Evolutionary conservation across 495 filamentous ascomycete species (phyloP).

Genomic region (Penicillium ochrochloron): DNA sequence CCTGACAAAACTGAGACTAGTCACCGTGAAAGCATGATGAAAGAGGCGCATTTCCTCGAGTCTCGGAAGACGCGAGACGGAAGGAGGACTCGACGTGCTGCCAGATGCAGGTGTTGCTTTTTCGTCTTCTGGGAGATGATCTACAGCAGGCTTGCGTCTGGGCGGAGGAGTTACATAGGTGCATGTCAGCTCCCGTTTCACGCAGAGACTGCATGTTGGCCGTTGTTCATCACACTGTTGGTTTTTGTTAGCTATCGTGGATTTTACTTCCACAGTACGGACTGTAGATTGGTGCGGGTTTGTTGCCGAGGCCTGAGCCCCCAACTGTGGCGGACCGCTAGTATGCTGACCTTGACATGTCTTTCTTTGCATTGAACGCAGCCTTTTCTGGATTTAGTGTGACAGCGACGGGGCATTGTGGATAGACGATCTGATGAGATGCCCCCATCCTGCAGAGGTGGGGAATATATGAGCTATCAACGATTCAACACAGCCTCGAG

Average conservation of each 20-base stretch:
- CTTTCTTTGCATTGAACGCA: constrained; percentile 24
- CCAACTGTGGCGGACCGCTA: not conserved
- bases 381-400: constrained; percentile 22
- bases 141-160: constrained; percentile 9
- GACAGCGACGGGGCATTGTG: constrained; percentile 25
- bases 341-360: constrained; percentile 21
- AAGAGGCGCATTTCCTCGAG: constrained; percentile 21
- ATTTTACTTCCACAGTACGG: not conserved
- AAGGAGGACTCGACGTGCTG: not conserved
- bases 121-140: not conserved
- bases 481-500: not conserved
- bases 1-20: constrained; percentile 15
- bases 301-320: not conserved
- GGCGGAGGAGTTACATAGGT: constrained; percentile 19
- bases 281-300: not conserved
- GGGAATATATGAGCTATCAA: not conserved
- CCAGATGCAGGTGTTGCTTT: not conserved
- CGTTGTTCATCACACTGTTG: constrained; percentile 20
- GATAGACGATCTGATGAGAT: not conserved
- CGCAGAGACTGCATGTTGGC: constrained; percentile 20
- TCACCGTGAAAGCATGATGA: constrained; percentile 10
- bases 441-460: not conserved
- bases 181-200: constrained; percentile 16
- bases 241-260: not conserved
- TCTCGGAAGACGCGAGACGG: constrained; percentile 11